Percentiles rank a stretch among this genome's conserved stretches.
Evolutionary conservation across 306 rosid species (phyloP).

Genomic region (Urtica urens): DNA sequence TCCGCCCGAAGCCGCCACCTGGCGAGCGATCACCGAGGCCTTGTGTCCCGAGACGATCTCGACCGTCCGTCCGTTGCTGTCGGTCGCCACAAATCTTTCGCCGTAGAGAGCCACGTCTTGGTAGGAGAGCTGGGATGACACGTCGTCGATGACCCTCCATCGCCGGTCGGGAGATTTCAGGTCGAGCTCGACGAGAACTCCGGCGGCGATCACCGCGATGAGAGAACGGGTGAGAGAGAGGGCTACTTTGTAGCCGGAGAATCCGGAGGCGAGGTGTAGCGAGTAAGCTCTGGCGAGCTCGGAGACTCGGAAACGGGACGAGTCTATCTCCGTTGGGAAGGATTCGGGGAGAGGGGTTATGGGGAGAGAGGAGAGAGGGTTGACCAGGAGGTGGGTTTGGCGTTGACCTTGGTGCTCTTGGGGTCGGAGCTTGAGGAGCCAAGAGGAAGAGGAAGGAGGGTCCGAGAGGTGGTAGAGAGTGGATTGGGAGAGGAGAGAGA

Average conservation of each 20-base stretch:
- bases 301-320: slow-evolving; percentile 8
- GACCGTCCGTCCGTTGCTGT: not conserved
- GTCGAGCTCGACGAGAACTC: not conserved
- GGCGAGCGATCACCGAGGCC: too few species aligned
- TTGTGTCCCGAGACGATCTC: not conserved
- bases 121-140: not conserved
- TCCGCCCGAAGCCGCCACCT: too few species aligned
- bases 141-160: not conserved
- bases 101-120: slow-evolving; percentile 1
- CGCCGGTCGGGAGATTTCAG: not conserved
- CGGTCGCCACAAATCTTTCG: not conserved
- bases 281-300: slow-evolving; percentile 8
- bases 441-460: not conserved
- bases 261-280: too few species aligned
- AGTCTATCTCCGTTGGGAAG: slow-evolving; percentile 8
- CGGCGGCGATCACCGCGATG: not conserved
- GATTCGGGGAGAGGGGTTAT: not conserved
- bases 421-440: slow-evolving; percentile 15
- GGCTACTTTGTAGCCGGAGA: not conserved
- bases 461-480: slow-evolving; percentile 12
- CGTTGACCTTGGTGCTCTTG: not conserved
- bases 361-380: slow-evolving; percentile 8
- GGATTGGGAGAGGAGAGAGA: not conserved
- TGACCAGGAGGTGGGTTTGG: not conserved
- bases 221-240: slow-evolving; percentile 4